Evolutionary conservation across 371 early-diverging fungal species (phyloP).

Genomic region (Mucor lusitanicus): DNA sequence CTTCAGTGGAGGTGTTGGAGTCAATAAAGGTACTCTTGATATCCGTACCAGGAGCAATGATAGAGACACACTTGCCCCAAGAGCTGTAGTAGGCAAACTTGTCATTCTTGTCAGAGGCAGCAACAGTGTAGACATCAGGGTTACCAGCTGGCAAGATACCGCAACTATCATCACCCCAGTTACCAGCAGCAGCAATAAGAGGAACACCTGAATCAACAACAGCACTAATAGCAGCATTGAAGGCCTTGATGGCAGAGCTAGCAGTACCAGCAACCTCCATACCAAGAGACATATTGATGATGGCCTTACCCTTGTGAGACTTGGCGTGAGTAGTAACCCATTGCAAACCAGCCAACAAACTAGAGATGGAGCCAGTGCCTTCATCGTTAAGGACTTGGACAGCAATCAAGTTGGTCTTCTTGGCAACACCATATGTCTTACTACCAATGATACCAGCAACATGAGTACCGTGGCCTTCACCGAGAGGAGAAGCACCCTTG

Average conservation of each 20-base stretch:
- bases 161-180: slow-evolving; percentile 68
- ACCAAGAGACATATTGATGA: slow-evolving; percentile 68
- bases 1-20: slow-evolving; percentile 34
- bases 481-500: slow-evolving; percentile 33
- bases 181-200: slow-evolving; percentile 81
- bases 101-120: slow-evolving; percentile 57
- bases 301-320: slow-evolving; percentile 28
- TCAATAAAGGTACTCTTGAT: slow-evolving; percentile 45
- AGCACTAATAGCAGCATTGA: slow-evolving; percentile 47
- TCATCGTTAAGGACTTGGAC: slow-evolving; percentile 79
- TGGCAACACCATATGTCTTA: slow-evolving; percentile 83
- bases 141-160: slow-evolving; percentile 66
- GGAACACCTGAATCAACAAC: slow-evolving; percentile 53
- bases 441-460: slow-evolving; percentile 82
- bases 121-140: slow-evolving; percentile 67
- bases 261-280: slow-evolving; percentile 20
- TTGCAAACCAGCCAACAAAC: slow-evolving; percentile 74
- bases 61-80: slow-evolving; percentile 63
- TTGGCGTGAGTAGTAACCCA: slow-evolving; percentile 55
- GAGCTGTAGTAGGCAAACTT: slow-evolving; percentile 49
- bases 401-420: slow-evolving; percentile 78
- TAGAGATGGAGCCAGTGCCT: slow-evolving; percentile 69
- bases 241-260: slow-evolving; percentile 13
- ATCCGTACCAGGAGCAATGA: slow-evolving; percentile 59
- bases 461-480: slow-evolving; percentile 63